Evolutionary conservation across 2,329 filamentous ascomycete species (phyloP).

Genomic region (Parasarocladium wereldwijsianum): DNA sequence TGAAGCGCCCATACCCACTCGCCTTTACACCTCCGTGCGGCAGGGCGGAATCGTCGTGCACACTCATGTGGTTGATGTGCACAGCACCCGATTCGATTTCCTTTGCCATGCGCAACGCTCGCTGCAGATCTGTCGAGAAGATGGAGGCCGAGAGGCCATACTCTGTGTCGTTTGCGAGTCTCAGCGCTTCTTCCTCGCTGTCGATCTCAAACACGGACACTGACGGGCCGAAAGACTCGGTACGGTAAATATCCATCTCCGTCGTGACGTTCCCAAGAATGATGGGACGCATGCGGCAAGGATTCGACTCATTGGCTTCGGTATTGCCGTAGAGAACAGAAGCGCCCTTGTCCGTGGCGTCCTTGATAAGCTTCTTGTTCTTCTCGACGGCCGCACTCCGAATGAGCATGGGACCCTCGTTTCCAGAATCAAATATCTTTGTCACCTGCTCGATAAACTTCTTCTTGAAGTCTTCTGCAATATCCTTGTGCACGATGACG

Average conservation of each 20-base stretch:
- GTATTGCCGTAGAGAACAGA: constrained; percentile 26
- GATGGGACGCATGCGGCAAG: constrained; percentile 42
- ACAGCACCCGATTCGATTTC: constrained; percentile 52
- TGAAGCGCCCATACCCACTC: constrained; percentile 50
- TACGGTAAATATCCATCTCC: constrained; percentile 59
- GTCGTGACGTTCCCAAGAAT: constrained; percentile 48
- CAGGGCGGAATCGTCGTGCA: constrained; percentile 48
- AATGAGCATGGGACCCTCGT: constrained; percentile 55
- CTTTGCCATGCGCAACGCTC: constrained; percentile 43
- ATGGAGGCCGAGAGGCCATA: constrained; percentile 61
- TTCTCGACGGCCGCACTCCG: constrained; percentile 50
- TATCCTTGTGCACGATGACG: constrained; percentile 41
- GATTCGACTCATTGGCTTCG: constrained; percentile 15
- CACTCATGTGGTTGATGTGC: constrained; percentile 51
- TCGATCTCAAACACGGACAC: constrained; percentile 53
- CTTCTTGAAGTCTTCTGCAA: constrained; percentile 30
- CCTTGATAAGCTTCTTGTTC: constrained; percentile 50
- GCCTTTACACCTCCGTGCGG: constrained; percentile 54
- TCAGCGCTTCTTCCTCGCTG: constrained; percentile 57
- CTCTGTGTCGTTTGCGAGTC: constrained; percentile 66
- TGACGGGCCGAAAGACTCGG: constrained; percentile 65
- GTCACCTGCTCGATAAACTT: constrained; percentile 24
- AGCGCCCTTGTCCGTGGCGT: constrained; percentile 56
- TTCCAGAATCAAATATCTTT: constrained; percentile 34
- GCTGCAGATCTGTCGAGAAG: constrained; percentile 54